Evolutionary conservation across 352 stramenopile species (phyloP).

Genomic region (Globisporangium cystogenes): DNA sequence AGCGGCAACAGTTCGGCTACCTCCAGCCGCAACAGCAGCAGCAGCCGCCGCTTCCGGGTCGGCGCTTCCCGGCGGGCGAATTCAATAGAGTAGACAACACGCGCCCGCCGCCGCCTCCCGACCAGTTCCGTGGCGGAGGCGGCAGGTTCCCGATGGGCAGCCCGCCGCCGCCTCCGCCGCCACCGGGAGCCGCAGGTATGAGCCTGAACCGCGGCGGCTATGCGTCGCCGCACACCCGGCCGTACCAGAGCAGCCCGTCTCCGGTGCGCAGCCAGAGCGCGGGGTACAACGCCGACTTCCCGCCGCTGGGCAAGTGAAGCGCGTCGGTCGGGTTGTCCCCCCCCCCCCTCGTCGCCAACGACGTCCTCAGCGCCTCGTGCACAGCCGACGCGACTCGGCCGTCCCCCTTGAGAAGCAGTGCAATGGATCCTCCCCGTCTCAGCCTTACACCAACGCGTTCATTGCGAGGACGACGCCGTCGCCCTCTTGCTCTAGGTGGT

Average conservation of each 20-base stretch:
- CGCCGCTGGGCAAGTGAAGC: conserved; percentile 53
- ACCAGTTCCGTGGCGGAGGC: conserved; percentile 24
- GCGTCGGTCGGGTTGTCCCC: too few relatives aligned
- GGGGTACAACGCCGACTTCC: conserved; percentile 69
- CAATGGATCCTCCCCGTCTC: too few relatives aligned
- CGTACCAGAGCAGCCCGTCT: conserved; percentile 7
- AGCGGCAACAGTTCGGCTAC: conserved; percentile 4
- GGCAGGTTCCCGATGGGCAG: conserved; percentile 23
- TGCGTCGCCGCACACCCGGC: conserved; percentile 6
- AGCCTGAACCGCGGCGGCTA: conserved; percentile 3
- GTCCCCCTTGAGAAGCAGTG: too few relatives aligned
- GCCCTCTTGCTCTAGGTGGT: too few relatives aligned
- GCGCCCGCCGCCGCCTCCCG: conserved; percentile 29
- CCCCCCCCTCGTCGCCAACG: too few relatives aligned
- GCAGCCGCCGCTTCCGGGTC: conserved; percentile 26
- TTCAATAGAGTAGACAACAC: conserved; percentile 61
- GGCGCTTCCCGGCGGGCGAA: conserved; percentile 22
- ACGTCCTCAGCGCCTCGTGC: too few relatives aligned
- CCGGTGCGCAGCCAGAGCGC: conserved; percentile 12
- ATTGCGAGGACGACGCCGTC: too few relatives aligned
- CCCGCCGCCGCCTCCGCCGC: conserved; percentile 21
- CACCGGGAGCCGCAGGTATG: conserved; percentile 16
- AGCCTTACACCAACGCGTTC: too few relatives aligned
- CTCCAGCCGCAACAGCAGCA: conserved; percentile 9
- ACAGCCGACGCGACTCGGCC: too few relatives aligned